Conservation (phyloP, 208 protist species). For the Leishmania mexicana region DNA sequence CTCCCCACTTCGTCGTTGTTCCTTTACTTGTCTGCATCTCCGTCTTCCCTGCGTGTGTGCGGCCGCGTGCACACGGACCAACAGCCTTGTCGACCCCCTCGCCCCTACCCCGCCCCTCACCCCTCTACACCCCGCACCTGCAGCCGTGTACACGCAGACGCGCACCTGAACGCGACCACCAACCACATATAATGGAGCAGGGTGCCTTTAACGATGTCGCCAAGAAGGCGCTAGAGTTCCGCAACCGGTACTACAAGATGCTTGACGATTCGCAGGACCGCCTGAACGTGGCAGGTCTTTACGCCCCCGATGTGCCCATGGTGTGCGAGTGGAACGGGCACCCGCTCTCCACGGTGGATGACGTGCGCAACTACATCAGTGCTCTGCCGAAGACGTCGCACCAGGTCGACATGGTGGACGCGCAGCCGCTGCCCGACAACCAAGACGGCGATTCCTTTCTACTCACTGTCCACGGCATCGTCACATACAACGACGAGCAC, state of each 20-base stretch:
- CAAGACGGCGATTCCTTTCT: conserved; percentile 79
- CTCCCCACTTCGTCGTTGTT: not conserved
- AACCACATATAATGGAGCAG: conserved; percentile 49
- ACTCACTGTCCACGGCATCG: conserved; percentile 75
- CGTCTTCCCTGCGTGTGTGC: no score
- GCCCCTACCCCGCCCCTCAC: not conserved
- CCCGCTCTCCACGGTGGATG: conserved; percentile 43
- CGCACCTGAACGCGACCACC: not conserved
- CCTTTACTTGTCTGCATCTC: not conserved
- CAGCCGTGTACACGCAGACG: not conserved
- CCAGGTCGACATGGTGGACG: conserved; percentile 82
- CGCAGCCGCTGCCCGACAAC: conserved; percentile 90
- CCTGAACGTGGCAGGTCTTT: conserved; percentile 58
- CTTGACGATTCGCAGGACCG: conserved; percentile 70
- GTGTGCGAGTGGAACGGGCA: conserved; percentile 92
- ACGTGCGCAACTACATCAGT: conserved; percentile 69
- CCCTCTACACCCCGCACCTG: not conserved
- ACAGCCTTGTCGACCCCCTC: not conserved
- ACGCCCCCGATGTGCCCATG: conserved; percentile 69
- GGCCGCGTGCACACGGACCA: not conserved
- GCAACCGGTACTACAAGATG: conserved; percentile 74
- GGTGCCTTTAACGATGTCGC: conserved; percentile 77
- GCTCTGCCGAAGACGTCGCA: conserved; percentile 74
- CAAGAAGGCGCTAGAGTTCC: conserved; percentile 83
- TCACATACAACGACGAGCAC: conserved; percentile 90